A percentile compares a stretch with the other conserved stretches of the same genome.
These are phyloP conservation scores for Epichloe bromicola DNA, from an alignment of 2,329 filamentous ascomycete species.

Conservation along the genomic window DNA sequence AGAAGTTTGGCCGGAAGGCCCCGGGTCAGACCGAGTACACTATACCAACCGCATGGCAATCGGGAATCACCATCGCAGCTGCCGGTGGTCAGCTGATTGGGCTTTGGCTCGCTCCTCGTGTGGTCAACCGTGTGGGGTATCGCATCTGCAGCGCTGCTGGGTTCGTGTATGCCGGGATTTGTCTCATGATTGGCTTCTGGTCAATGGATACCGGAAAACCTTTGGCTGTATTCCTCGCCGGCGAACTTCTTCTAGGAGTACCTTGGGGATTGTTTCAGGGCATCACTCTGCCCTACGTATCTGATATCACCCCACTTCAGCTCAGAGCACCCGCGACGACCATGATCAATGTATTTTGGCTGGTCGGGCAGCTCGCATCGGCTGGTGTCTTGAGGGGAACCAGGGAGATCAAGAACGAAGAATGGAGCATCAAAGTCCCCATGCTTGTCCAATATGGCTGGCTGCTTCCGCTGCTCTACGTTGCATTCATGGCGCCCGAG, in stretches of 20 bases:
- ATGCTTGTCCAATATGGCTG: not conserved
- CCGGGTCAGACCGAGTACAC: not conserved
- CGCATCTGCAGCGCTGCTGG: constrained; percentile 13
- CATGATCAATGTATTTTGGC: constrained; percentile 1
- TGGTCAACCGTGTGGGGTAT: constrained; percentile 7
- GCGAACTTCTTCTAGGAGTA: not conserved
- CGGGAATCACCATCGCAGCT: constrained; percentile 7
- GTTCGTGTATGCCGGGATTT: constrained; percentile 24
- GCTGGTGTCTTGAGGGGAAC: not conserved
- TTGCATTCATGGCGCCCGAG: not conserved
- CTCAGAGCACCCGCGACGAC: not conserved
- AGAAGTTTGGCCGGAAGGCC: constrained; percentile 1
- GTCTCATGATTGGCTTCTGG: constrained; percentile 13
- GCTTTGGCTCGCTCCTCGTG: constrained; percentile 7
- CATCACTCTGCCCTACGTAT: constrained; percentile 1
- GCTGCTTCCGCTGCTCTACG: not conserved
- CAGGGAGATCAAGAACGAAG: not conserved
- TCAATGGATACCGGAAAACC: not conserved
- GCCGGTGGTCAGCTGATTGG: constrained; percentile 8
- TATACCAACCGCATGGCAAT: constrained; percentile 7
- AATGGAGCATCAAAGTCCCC: not conserved
- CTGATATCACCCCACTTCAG: not conserved
- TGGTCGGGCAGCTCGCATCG: not conserved
- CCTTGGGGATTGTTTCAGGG: constrained; percentile 1
- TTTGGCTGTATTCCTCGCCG: not conserved